phyloP scores from a whole-genome alignment of 257 asterid genomes.

The Penstemon barbatus region DNA sequence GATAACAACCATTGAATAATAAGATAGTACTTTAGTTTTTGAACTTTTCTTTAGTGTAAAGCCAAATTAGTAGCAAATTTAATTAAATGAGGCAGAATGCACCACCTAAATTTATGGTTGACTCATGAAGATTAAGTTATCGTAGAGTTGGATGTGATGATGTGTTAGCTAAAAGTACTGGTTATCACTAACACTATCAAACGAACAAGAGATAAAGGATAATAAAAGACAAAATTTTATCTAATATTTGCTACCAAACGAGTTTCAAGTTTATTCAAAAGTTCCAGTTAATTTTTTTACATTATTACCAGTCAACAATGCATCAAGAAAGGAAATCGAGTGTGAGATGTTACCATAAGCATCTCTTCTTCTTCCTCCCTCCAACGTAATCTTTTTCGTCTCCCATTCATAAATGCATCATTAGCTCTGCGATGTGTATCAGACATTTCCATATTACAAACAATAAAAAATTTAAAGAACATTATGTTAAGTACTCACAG shows the following conservation, averaged over 20 bases:
- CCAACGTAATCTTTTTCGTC: slow-evolving; percentile 57
- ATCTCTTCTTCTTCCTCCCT: slow-evolving; percentile 59
- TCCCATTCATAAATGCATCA: slow-evolving; percentile 26
- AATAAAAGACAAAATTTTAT: too few species aligned
- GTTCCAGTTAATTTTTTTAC: not conserved
- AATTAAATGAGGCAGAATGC: too few species aligned
- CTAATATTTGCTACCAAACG: too few species aligned
- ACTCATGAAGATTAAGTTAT: too few species aligned
- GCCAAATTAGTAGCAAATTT: too few species aligned
- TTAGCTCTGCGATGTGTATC: slow-evolving; percentile 39
- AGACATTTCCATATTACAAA: slow-evolving; percentile 16
- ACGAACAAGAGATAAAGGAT: too few species aligned
- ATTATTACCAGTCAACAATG: not conserved
- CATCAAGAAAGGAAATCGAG: slow-evolving; percentile 22
- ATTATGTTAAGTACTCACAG: slow-evolving; percentile 40
- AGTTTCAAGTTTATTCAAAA: too few species aligned
- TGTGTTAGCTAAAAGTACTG: not conserved
- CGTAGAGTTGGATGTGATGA: not conserved
- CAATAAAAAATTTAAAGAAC: not conserved
- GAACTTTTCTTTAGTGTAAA: too few species aligned
- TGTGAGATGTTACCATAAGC: slow-evolving; percentile 49
- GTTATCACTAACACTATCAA: too few species aligned
- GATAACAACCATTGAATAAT: too few species aligned
- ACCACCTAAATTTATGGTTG: too few species aligned
- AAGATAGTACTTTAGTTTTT: too few species aligned